Evolutionary conservation across 164 flowering plant genomes (phyloP).

Genomic region (Berberis vulgaris): DNA sequence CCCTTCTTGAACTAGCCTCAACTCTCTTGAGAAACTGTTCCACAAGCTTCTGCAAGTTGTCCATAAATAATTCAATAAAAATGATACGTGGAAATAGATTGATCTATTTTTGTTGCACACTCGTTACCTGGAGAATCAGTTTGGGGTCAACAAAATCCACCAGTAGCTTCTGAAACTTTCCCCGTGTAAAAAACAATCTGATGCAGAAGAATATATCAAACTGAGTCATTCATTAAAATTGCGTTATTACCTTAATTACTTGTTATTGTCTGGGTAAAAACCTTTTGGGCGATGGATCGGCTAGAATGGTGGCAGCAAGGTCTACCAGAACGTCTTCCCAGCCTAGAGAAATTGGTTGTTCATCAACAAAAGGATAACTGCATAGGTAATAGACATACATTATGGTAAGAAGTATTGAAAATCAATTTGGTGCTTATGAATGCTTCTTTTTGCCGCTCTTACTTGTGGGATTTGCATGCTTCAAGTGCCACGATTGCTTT

Average conservation of each 20-base stretch:
- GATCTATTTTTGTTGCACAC: neutral
- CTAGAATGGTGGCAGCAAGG: slow-evolving; percentile 49
- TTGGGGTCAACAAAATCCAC: slow-evolving; percentile 65
- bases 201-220: neutral
- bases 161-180: slow-evolving; percentile 50
- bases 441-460: slow-evolving; percentile 4
- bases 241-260: neutral
- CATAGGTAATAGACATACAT: neutral
- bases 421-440: neutral
- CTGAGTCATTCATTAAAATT: neutral
- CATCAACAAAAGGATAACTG: slow-evolving; percentile 70
- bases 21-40: slow-evolving; percentile 57
- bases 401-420: slow-evolving; percentile 10
- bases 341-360: slow-evolving; percentile 67
- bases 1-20: slow-evolving; percentile 38
- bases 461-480: slow-evolving; percentile 80
- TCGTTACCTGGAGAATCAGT: slow-evolving; percentile 56
- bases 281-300: slow-evolving; percentile 54
- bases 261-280: slow-evolving; percentile 4
- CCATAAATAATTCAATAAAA: neutral
- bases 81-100: neutral
- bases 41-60: slow-evolving; percentile 51
- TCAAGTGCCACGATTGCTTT: slow-evolving; percentile 79
- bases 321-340: slow-evolving; percentile 68
- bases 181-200: slow-evolving; percentile 41